These are phyloP conservation scores for Setomelanomma holmii DNA, from an alignment of 2,329 filamentous ascomycete species.

Conservation along the genomic window DNA sequence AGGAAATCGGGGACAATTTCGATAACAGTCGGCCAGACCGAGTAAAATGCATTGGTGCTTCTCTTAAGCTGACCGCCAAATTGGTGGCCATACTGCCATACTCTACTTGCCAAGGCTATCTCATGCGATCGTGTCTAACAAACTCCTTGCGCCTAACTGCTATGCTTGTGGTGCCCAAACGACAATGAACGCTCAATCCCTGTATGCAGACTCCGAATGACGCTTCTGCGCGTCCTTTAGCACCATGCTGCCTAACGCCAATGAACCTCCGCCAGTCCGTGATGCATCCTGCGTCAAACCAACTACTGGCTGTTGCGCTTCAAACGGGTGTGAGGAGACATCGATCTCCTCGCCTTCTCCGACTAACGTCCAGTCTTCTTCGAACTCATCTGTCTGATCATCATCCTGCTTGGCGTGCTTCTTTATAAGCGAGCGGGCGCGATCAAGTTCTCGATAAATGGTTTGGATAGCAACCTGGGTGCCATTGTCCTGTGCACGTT, in stretches of 20 bases:
- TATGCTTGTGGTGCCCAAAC: conserved; percentile 6
- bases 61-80: too few relatives aligned
- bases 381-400: conserved; percentile 65
- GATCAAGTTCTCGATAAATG: conserved; percentile 94
- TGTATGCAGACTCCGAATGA: conserved; percentile 26
- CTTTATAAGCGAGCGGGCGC: conserved; percentile 83
- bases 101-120: too few relatives aligned
- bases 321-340: conserved; percentile 21
- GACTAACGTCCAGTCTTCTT: conserved; percentile 92
- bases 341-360: conserved; percentile 61
- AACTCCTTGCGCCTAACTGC: not conserved
- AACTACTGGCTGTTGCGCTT: conserved; percentile 26
- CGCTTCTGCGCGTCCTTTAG: conserved; percentile 33
- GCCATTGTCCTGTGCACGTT: conserved; percentile 74
- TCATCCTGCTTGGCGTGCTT: conserved; percentile 53
- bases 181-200: conserved; percentile 19
- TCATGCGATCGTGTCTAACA: not conserved
- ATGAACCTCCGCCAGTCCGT: conserved; percentile 24
- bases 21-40: too few relatives aligned
- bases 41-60: too few relatives aligned
- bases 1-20: too few relatives aligned
- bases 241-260: conserved; percentile 43
- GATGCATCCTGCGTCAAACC: conserved; percentile 33
- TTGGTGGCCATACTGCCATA: too few relatives aligned
- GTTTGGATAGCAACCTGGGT: conserved; percentile 89